Conservation (phyloP, 176 grass and related monocot species). For the Paspalum notatum region DNA sequence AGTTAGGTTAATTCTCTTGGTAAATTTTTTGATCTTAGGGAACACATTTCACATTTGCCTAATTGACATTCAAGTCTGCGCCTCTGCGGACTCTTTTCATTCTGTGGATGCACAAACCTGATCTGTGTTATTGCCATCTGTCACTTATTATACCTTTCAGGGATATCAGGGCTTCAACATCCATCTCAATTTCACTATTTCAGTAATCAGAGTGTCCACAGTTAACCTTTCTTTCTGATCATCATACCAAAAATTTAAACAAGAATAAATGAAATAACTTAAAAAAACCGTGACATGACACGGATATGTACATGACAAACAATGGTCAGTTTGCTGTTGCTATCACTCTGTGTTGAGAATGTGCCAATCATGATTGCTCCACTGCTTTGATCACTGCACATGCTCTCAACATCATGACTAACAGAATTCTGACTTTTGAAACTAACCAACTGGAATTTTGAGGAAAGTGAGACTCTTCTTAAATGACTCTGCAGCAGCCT, state of each 20-base stretch:
- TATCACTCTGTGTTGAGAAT: slow-evolving; percentile 21
- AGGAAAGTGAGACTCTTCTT: slow-evolving; percentile 8
- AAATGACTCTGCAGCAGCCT: background rate
- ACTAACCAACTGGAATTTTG: background rate
- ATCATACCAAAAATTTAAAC: background rate
- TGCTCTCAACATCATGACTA: slow-evolving; percentile 31
- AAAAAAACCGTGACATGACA: background rate
- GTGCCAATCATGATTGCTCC: background rate
- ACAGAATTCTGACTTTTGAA: background rate
- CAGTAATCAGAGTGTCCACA: background rate
- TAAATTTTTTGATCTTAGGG: slow-evolving; percentile 3
- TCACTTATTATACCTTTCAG: background rate
- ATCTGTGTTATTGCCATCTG: background rate
- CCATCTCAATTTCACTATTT: slow-evolving; percentile 4
- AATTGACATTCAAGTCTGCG: background rate
- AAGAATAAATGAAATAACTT: slow-evolving; percentile 3
- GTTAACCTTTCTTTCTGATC: background rate
- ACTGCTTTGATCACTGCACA: slow-evolving; percentile 3
- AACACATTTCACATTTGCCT: slow-evolving; percentile 1
- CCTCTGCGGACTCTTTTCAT: background rate
- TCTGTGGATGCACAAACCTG: background rate
- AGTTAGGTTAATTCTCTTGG: background rate
- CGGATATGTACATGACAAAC: background rate
- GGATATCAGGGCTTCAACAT: background rate
- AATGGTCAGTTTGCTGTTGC: slow-evolving; percentile 23